A percentile compares a stretch with the other conserved stretches of the same genome.
phyloP scores from a whole-genome alignment of 2,329 filamentous ascomycete species.

The Teratosphaeria zuluensis region DNA sequence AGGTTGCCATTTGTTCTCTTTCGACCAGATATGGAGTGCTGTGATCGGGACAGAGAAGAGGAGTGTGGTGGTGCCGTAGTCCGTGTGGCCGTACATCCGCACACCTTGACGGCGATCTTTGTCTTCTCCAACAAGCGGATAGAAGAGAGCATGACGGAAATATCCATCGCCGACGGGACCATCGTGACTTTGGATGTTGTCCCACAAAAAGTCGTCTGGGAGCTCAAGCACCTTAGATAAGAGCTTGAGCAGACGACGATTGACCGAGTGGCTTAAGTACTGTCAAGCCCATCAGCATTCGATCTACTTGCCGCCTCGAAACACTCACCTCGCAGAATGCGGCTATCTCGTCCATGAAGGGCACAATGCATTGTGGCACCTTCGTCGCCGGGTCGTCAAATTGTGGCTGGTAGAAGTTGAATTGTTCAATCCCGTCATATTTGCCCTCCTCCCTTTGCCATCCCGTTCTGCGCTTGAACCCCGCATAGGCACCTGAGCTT shows the following conservation, averaged over 20 bases:
- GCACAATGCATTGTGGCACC: slow-evolving; percentile 37
- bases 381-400: slow-evolving; percentile 34
- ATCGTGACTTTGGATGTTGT: slow-evolving; percentile 33
- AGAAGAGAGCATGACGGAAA: slow-evolving; percentile 29
- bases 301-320: neutral
- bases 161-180: slow-evolving; percentile 36
- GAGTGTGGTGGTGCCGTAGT: slow-evolving; percentile 33
- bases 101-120: slow-evolving; percentile 1
- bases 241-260: slow-evolving; percentile 29
- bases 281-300: slow-evolving; percentile 10
- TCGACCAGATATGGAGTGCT: slow-evolving; percentile 27
- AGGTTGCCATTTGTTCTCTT: slow-evolving; percentile 30
- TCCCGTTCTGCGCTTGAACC: slow-evolving; percentile 42
- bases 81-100: slow-evolving; percentile 24
- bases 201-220: slow-evolving; percentile 37
- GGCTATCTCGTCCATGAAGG: slow-evolving; percentile 43
- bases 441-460: slow-evolving; percentile 11
- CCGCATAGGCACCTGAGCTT: slow-evolving; percentile 40
- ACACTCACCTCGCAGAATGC: slow-evolving; percentile 25
- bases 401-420: slow-evolving; percentile 44
- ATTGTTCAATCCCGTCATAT: slow-evolving; percentile 44
- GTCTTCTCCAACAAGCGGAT: slow-evolving; percentile 5
- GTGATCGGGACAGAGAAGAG: slow-evolving; percentile 32
- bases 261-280: slow-evolving; percentile 41
- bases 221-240: slow-evolving; percentile 38